Evolutionary conservation across 2,329 filamentous ascomycete genomes (phyloP).

Genomic region (Neoascochyta sp.): DNA sequence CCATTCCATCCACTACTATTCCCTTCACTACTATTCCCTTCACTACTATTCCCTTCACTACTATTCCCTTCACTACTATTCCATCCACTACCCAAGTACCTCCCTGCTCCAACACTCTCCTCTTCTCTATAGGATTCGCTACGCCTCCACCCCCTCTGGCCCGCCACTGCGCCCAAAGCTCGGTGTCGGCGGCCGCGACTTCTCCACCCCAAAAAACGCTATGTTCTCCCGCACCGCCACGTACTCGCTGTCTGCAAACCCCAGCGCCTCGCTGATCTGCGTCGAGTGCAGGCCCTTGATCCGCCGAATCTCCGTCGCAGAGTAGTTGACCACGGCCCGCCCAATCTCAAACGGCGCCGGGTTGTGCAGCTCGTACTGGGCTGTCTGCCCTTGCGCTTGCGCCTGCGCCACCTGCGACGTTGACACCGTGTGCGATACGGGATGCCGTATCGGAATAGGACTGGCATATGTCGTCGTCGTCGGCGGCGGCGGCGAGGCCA

Average conservation of each 20-base stretch:
- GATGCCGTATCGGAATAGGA: conserved; percentile 18
- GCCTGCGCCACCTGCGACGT: conserved; percentile 3
- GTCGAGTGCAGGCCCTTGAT: conserved; percentile 82
- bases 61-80: too few relatives aligned
- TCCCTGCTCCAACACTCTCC: too few relatives aligned
- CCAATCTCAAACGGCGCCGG: conserved; percentile 67
- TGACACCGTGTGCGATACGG: conserved; percentile 10
- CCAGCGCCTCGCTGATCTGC: conserved; percentile 75
- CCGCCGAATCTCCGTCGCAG: conserved; percentile 73
- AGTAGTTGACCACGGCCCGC: conserved; percentile 87
- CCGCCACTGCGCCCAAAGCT: conserved; percentile 12
- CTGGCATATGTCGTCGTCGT: conserved; percentile 15
- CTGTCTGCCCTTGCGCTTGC: conserved; percentile 9
- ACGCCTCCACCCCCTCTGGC: too few relatives aligned
- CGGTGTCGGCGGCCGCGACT: conserved; percentile 39
- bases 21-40: too few relatives aligned
- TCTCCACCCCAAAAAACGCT: conserved; percentile 59
- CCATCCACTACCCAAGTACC: too few relatives aligned
- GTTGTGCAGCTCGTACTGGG: conserved; percentile 31
- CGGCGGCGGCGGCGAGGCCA: too few relatives aligned
- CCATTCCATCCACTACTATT: too few relatives aligned
- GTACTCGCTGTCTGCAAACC: conserved; percentile 93
- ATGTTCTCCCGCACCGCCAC: conserved; percentile 86
- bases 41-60: too few relatives aligned
- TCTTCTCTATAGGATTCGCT: too few relatives aligned